These are phyloP conservation scores for Arthromyces matolae DNA, from an alignment of 768 basidiomycete species.

Conservation along the genomic window DNA sequence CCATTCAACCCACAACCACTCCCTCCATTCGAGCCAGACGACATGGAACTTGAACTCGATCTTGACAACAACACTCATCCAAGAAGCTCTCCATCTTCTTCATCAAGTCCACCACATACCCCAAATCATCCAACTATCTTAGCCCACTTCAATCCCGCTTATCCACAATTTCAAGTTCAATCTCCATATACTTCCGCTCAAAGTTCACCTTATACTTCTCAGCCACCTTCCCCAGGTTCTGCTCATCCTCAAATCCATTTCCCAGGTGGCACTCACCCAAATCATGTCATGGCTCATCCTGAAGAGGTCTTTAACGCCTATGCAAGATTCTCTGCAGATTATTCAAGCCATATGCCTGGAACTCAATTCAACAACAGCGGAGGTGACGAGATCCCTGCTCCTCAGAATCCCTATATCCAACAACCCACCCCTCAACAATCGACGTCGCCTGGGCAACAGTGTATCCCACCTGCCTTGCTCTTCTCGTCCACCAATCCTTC, in stretches of 20 bases:
- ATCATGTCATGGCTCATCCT: constrained; percentile 30
- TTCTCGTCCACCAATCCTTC: constrained; percentile 18
- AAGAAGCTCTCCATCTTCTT: constrained; percentile 38
- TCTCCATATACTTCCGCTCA: constrained; percentile 19
- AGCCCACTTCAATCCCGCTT: constrained; percentile 23
- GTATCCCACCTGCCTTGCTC: constrained; percentile 22
- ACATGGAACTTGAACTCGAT: constrained; percentile 80
- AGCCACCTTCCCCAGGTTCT: constrained; percentile 48
- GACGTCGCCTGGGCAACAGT: constrained; percentile 13
- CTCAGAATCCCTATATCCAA: background rate
- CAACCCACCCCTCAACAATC: constrained; percentile 1
- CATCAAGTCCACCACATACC: constrained; percentile 46
- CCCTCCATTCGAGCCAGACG: constrained; percentile 53
- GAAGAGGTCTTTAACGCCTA: constrained; percentile 68
- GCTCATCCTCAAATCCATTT: constrained; percentile 25
- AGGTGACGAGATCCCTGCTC: constrained; percentile 29
- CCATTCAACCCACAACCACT: constrained; percentile 42
- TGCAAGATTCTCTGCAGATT: constrained; percentile 60
- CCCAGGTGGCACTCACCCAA: constrained; percentile 3
- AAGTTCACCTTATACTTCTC: constrained; percentile 36
- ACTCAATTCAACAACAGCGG: constrained; percentile 41
- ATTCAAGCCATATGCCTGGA: constrained; percentile 59
- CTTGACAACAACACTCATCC: constrained; percentile 33
- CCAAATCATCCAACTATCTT: constrained; percentile 37
- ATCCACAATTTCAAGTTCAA: constrained; percentile 27